Percentiles rank a stretch among this genome's conserved stretches.
These are phyloP conservation scores for Fusarium sacchari DNA, from an alignment of 2,329 filamentous ascomycete species.

Conservation along the genomic window DNA sequence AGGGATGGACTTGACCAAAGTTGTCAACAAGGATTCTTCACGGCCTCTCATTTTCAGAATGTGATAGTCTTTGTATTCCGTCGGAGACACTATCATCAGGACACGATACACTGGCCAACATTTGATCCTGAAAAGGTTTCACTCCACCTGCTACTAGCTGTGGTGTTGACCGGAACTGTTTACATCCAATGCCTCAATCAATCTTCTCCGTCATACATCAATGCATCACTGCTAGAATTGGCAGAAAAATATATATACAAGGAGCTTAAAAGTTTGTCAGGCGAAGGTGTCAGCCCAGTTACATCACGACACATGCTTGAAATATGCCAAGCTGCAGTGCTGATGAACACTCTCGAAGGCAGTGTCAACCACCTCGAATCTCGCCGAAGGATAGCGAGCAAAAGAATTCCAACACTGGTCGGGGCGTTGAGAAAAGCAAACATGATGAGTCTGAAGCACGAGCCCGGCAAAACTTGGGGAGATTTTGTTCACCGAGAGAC, in stretches of 20 bases:
- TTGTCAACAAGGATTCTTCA: slow-evolving; percentile 1
- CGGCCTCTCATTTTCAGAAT: not conserved
- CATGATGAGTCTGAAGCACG: not conserved
- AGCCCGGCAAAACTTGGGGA: not conserved
- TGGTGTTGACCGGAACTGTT: slow-evolving; percentile 3
- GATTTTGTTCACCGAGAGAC: slow-evolving; percentile 20
- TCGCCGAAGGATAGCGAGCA: slow-evolving; percentile 7
- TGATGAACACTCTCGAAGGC: slow-evolving; percentile 13
- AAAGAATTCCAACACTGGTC: slow-evolving; percentile 11
- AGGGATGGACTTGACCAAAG: not conserved
- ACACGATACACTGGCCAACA: slow-evolving; percentile 28
- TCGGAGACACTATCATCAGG: slow-evolving; percentile 12
- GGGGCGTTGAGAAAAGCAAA: slow-evolving; percentile 1
- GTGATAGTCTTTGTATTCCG: slow-evolving; percentile 4
- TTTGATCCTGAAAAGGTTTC: slow-evolving; percentile 16
- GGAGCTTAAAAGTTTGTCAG: not conserved
- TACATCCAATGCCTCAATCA: not conserved
- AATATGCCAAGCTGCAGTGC: slow-evolving; percentile 19
- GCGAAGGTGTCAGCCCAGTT: not conserved
- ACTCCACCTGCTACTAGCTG: slow-evolving; percentile 13
- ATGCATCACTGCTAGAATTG: not conserved
- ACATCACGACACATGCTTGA: slow-evolving; percentile 4
- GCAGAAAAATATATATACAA: slow-evolving; percentile 28
- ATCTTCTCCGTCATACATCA: not conserved
- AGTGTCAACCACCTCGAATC: slow-evolving; percentile 3